Evolutionary conservation across 805 yeast genomes (phyloP).

Genomic region (Lipomyces starkeyi): DNA sequence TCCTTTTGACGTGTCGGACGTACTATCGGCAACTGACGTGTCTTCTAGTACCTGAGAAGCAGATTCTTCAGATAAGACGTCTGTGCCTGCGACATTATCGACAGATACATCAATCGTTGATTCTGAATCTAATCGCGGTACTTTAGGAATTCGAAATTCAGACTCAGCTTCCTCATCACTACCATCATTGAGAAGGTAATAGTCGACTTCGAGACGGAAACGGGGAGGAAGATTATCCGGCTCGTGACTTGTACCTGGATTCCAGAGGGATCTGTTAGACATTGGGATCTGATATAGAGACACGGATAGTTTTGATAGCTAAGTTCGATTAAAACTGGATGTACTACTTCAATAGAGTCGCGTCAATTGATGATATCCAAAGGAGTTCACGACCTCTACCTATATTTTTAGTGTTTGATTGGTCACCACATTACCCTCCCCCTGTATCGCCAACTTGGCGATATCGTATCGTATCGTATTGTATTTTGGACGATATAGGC

Average conservation of each 20-base stretch:
- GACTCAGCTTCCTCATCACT: not conserved
- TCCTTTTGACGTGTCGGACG: too few relatives aligned
- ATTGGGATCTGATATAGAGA: not conserved
- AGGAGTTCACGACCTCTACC: too few relatives aligned
- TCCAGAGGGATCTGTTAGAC: not conserved
- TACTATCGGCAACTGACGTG: too few relatives aligned
- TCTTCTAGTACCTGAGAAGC: not conserved
- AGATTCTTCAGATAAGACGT: not conserved
- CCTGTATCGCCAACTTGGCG: too few relatives aligned
- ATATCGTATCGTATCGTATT: too few relatives aligned
- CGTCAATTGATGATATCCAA: too few relatives aligned
- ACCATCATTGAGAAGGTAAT: too few relatives aligned
- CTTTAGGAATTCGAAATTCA: too few relatives aligned
- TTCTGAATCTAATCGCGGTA: not conserved
- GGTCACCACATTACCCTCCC: too few relatives aligned
- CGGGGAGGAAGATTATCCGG: conserved; percentile 1
- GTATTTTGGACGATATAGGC: too few relatives aligned
- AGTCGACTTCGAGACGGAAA: conserved; percentile 1
- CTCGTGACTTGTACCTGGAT: not conserved
- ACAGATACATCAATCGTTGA: not conserved
- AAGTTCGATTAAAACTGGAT: not conserved
- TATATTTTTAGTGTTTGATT: too few relatives aligned
- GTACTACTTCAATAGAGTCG: not conserved
- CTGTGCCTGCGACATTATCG: not conserved
- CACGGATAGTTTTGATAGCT: not conserved